Evolutionary conservation across 1,284 basidiomycete species (phyloP), one percentile per base, ranked within the genome.

Genomic region (Neolentinus lepideus): DNA sequence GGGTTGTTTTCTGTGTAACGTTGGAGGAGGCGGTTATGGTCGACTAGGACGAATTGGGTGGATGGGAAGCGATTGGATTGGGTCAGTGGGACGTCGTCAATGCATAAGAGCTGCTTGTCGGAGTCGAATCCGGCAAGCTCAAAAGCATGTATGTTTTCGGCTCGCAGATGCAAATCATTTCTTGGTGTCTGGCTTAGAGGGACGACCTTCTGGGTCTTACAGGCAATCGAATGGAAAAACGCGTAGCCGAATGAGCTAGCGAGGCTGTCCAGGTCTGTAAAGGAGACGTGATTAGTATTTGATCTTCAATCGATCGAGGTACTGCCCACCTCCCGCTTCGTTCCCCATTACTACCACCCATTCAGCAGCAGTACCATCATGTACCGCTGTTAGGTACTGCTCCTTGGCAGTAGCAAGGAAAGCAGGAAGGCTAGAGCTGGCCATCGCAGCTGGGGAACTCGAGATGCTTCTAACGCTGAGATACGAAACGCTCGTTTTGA

Each of bases 291-390:
- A 27, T 35, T 43, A 21, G 52, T 29, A 46, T 19, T 16, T 51
- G 35, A 52, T 33, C 19, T 45, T 54, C 21, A n/a, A n/a, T 45
- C 45, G 29, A 52, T 43, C 51, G 46, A 16, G 26, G 55, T 55
- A 35, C n/a, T 43, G 64, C 81, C 58, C 64, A 92, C 94, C 93
- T 66, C 92, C 92, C 10, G 94, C 90, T 70, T 96, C 93, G 66
- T 97, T 96, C 1, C 94, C 94, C 81, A 92, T 90, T 0, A 85
- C 86, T 3, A 95, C 75, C 0, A 81, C 87, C 93, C 93, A 97
- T 46, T 84, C 79, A 9, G 65, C 62, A 11, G 66, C 77, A 54
- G 71, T 72, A 0, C 75, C 77, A 1, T 62, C 62, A 8, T 68
- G 58, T 3, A 83, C 58, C 33, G 77, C 79, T 1, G 62, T 62